Conservation (phyloP, 208 protist species). For the Tritrichomonas foetus region DNA sequence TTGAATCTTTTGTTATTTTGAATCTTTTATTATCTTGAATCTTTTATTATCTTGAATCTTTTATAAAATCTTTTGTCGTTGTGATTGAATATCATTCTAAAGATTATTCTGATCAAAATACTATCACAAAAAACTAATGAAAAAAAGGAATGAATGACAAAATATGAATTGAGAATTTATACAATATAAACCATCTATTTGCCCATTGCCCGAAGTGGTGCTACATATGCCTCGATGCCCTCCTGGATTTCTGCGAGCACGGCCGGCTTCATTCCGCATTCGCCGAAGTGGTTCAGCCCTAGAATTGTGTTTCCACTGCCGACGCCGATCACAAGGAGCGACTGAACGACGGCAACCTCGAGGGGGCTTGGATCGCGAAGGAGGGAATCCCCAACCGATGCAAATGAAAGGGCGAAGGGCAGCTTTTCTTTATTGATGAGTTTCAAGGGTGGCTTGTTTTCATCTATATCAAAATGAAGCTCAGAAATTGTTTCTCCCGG, state of each 20-base stretch:
- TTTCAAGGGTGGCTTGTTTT: not conserved
- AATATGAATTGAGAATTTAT: too few species aligned
- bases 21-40: too few species aligned
- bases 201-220: too few species aligned
- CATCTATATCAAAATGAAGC: conserved; percentile 30
- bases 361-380: not conserved
- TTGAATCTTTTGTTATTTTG: too few species aligned
- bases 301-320: not conserved
- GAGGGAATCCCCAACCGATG: not conserved
- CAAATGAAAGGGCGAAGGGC: not conserved
- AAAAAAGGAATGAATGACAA: too few species aligned
- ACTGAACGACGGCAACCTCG: not conserved
- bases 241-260: not conserved
- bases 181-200: too few species aligned
- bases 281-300: conserved; percentile 9
- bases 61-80: too few species aligned
- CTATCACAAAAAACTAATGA: too few species aligned
- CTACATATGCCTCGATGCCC: not conserved
- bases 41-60: too few species aligned
- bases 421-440: not conserved
- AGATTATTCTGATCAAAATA: too few species aligned
- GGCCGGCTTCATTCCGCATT: not conserved
- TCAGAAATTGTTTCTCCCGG: conserved; percentile 5
- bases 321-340: not conserved
- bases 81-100: too few species aligned